Conservation (phyloP, 371 early-diverging fungal species). For the Lichtheimia ramosa region DNA sequence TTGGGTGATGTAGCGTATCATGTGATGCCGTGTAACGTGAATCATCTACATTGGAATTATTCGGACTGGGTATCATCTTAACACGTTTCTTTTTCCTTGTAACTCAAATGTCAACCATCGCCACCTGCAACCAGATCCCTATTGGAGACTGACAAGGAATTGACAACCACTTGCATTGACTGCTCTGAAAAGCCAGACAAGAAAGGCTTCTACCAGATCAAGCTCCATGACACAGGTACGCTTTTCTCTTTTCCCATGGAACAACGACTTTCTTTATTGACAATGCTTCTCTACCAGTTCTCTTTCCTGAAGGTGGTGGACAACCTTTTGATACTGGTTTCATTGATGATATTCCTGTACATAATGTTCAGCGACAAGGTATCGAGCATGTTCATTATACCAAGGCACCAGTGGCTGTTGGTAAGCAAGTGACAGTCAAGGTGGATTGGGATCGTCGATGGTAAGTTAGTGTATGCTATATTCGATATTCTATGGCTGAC, state of each 20-base stretch:
- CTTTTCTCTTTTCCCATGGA: no score
- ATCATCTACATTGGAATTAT: no score
- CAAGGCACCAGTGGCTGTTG: constrained; percentile 49
- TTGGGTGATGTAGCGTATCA: no score
- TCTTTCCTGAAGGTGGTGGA: constrained; percentile 77
- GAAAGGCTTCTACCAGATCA: constrained; percentile 42
- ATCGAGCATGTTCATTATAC: constrained; percentile 67
- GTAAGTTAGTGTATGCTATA: constrained; percentile 3
- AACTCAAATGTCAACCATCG: background rate
- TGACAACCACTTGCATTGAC: constrained; percentile 28
- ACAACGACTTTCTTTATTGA: no score
- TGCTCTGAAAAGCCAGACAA: constrained; percentile 44
- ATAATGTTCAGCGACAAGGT: constrained; percentile 61
- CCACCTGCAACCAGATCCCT: constrained; percentile 26
- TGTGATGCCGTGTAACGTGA: no score
- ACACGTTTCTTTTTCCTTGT: no score
- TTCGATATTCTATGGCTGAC: background rate
- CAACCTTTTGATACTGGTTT: constrained; percentile 73
- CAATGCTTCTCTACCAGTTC: constrained; percentile 28
- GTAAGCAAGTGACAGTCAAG: constrained; percentile 48
- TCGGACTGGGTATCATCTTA: no score
- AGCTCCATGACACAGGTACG: constrained; percentile 39
- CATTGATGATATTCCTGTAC: constrained; percentile 55
- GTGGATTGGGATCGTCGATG: constrained; percentile 75
- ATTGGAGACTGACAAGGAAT: constrained; percentile 33